Base-by-base conservation (phyloP, 805 yeast species). In the Wickerhamomyces mucosus region DNA sequence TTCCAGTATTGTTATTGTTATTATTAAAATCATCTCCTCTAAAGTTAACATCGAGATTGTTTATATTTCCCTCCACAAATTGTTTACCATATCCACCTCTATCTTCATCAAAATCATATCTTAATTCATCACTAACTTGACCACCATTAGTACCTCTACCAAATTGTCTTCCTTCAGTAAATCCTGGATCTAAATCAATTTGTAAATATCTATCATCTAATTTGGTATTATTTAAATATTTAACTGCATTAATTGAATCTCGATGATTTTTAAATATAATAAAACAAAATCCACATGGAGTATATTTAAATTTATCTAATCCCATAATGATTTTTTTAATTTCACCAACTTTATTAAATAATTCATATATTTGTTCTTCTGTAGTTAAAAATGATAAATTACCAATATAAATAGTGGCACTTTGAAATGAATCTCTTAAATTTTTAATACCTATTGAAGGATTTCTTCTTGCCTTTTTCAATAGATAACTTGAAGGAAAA, bases 261-360 rank as follows among this genome's bases (percentile, higher is more conserved):
- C 67, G 66, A 27, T 77, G 76, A 18, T 62, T 55, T 33, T 68
- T 69, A 53, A 78, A 92, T 28, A 85, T 79, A 24, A 92, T 86
- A 52, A 92, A 92, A 52, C 96, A 88, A 55, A 92, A 89, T 13
- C 98, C 97, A 52, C 97, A 88, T 2, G 98, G 98, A 2, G 96
- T 88, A 47, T 78, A 75, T 43, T 82, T 80, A 52, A 78, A 78
- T 42, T 96, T 69, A 54, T 92, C 96, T 22, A 92, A 68, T 0
- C 98, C 98, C 97, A 92, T 92, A 31, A 89, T 76, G 26, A 88
- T 82, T 48, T 79, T 67, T 42, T 73, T 73, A 24, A 89, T 76
- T 12, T 72, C 63, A 1, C 96, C 97, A 42, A 42, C 45, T 53
- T 80, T 79, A 38, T 80, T 70, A 50, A 92, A 85, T 31, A 92